phyloP scores from a whole-genome alignment of 148 eudicot species.

The Fallopia convolvulus region DNA sequence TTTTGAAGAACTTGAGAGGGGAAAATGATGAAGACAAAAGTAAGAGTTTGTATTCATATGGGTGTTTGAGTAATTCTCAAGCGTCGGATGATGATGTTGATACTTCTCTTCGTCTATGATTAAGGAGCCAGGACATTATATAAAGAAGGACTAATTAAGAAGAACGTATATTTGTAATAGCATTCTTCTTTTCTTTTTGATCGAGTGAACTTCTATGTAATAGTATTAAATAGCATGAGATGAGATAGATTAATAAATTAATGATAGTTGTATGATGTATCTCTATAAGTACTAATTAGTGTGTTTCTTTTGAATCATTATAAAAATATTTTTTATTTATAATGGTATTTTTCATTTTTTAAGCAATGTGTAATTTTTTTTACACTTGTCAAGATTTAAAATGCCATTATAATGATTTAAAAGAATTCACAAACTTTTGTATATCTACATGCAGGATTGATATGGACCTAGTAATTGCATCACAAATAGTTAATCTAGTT shows the following conservation, averaged over 20 bases:
- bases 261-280: background rate
- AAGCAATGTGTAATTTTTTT: too few relatives aligned
- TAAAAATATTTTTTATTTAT: too few relatives aligned
- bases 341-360: too few relatives aligned
- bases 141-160: background rate
- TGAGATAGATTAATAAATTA: background rate
- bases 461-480: too few relatives aligned
- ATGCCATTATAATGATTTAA: too few relatives aligned
- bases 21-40: background rate
- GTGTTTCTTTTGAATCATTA: too few relatives aligned
- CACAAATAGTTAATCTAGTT: too few relatives aligned
- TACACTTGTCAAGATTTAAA: too few relatives aligned
- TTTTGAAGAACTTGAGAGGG: background rate
- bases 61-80: background rate
- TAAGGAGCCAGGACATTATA: background rate
- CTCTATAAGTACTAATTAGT: background rate
- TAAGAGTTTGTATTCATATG: background rate
- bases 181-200: background rate
- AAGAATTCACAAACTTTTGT: too few relatives aligned
- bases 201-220: background rate
- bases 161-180: background rate
- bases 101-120: slow-evolving; percentile 58
- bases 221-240: background rate
- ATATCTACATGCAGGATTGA: too few relatives aligned
- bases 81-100: slow-evolving; percentile 34